Conservation (phyloP, 352 stramenopile genomes). For the Phytopythium boreale region DNA sequence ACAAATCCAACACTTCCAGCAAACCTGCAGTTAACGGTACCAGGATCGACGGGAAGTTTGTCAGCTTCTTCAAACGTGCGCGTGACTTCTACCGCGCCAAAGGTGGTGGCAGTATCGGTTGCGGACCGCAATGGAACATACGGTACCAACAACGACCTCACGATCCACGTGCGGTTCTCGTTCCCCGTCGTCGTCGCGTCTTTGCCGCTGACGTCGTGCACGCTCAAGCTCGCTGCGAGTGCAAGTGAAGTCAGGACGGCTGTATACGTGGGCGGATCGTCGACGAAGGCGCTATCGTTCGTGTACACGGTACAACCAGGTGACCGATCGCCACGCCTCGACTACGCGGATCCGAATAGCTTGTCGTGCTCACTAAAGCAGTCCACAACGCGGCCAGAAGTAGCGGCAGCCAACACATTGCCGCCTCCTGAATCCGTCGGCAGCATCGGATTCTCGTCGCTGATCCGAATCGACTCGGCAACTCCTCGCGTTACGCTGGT, state of each 20-base stretch:
- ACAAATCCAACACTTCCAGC: slow-evolving; percentile 34
- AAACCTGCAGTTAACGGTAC: slow-evolving; percentile 27
- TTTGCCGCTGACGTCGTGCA: slow-evolving; percentile 16
- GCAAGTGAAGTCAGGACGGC: slow-evolving; percentile 30
- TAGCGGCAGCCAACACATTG: slow-evolving; percentile 37
- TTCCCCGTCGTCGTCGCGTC: slow-evolving; percentile 41
- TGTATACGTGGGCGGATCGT: slow-evolving; percentile 44
- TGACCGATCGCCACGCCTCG: slow-evolving; percentile 45
- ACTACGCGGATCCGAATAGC: slow-evolving; percentile 40
- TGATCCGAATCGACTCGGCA: slow-evolving; percentile 38
- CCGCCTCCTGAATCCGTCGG: slow-evolving; percentile 33
- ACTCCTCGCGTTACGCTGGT: slow-evolving; percentile 47
- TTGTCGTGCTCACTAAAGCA: slow-evolving; percentile 50
- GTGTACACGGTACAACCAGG: slow-evolving; percentile 41
- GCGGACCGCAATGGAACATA: slow-evolving; percentile 45
- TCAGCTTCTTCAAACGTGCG: slow-evolving; percentile 28
- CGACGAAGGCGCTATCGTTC: slow-evolving; percentile 47
- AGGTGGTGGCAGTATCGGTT: slow-evolving; percentile 26
- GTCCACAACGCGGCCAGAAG: slow-evolving; percentile 36
- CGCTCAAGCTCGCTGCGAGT: slow-evolving; percentile 41
- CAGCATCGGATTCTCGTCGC: slow-evolving; percentile 37
- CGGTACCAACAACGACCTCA: slow-evolving; percentile 31
- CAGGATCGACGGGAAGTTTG: slow-evolving; percentile 33
- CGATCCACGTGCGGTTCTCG: slow-evolving; percentile 46
- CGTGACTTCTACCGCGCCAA: slow-evolving; percentile 38